Percentiles rank a stretch among this genome's conserved stretches.
Evolutionary conservation across 2,329 filamentous ascomycete species (phyloP).

Genomic region (Stenocarpella maydis): DNA sequence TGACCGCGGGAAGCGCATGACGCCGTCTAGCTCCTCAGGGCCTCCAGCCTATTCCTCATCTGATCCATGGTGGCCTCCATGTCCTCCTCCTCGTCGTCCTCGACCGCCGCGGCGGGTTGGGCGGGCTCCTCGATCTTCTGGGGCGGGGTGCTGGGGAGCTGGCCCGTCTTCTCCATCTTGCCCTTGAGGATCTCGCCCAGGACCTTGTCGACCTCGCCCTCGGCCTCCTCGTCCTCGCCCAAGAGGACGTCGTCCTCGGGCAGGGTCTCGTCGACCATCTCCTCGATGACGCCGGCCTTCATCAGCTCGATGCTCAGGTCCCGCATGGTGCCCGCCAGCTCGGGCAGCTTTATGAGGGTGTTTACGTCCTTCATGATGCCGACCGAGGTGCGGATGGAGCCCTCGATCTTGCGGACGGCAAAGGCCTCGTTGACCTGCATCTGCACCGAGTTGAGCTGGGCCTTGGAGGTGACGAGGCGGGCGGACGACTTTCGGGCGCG

Average conservation of each 20-base stretch:
- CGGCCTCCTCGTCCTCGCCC: conserved; percentile 77
- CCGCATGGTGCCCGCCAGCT: conserved; percentile 88
- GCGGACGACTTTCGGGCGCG: conserved; percentile 78
- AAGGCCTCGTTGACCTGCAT: conserved; percentile 99
- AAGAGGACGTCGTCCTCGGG: conserved; percentile 77
- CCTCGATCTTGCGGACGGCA: conserved; percentile 93
- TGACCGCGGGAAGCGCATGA: not conserved
- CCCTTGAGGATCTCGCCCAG: conserved; percentile 90
- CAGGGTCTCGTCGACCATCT: conserved; percentile 90
- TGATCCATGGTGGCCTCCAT: conserved; percentile 90
- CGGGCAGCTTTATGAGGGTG: conserved; percentile 80
- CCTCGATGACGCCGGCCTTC: conserved; percentile 96
- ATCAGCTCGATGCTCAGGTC: conserved; percentile 88
- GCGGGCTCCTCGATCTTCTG: conserved; percentile 58
- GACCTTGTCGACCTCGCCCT: conserved; percentile 89
- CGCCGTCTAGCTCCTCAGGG: conserved; percentile 76
- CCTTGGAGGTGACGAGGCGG: conserved; percentile 85
- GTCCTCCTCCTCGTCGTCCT: conserved; percentile 81
- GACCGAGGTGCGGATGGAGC: conserved; percentile 83
- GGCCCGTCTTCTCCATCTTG: conserved; percentile 71
- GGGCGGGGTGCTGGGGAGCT: conserved; percentile 63
- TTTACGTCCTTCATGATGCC: conserved; percentile 99
- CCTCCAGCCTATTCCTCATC: conserved; percentile 92
- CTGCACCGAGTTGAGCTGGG: conserved; percentile 89
- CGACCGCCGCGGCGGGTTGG: conserved; percentile 59